These are phyloP conservation scores for Chalciporus sp. DNA, from an alignment of 1,284 basidiomycete species.

Conservation along the genomic window DNA sequence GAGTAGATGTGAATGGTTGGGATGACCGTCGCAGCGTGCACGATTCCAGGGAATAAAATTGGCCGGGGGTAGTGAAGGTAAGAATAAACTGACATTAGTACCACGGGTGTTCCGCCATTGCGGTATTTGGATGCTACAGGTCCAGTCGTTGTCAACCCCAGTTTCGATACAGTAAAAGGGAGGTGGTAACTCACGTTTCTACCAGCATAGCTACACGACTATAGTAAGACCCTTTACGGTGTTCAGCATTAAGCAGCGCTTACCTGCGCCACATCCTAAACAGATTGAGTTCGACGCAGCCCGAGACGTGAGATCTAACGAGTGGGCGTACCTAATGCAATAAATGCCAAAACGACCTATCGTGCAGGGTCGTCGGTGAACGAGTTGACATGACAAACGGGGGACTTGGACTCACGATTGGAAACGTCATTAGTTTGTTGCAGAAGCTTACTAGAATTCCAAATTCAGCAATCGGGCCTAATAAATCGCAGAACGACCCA, in stretches of 20 bases:
- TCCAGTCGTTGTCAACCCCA: not conserved
- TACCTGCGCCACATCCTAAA: constrained; percentile 32
- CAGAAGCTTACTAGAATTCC: constrained; percentile 29
- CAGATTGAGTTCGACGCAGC: not conserved
- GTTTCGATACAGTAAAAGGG: not conserved
- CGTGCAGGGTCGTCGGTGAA: not conserved
- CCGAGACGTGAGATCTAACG: not conserved
- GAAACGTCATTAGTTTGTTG: constrained; percentile 27
- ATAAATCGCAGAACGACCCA: constrained; percentile 15
- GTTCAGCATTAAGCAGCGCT: constrained; percentile 1
- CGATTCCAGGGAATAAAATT: not conserved
- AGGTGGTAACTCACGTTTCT: constrained; percentile 24
- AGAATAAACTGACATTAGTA: constrained; percentile 27
- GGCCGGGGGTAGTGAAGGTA: not conserved
- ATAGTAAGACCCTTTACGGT: constrained; percentile 5
- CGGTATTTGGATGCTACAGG: constrained; percentile 23
- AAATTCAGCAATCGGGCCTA: not conserved
- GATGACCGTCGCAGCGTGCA: not conserved
- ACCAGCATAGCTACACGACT: constrained; percentile 22
- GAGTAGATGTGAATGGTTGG: not conserved
- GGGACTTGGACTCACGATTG: constrained; percentile 29
- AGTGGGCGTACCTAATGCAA: constrained; percentile 30
- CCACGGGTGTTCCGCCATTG: constrained; percentile 29
- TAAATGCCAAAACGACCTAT: constrained; percentile 31
- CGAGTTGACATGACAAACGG: not conserved